Evolutionary conservation across 768 basidiomycete genomes (phyloP), one percentile per base, ranked within the genome.

Genomic region (Megacollybia marginata): DNA sequence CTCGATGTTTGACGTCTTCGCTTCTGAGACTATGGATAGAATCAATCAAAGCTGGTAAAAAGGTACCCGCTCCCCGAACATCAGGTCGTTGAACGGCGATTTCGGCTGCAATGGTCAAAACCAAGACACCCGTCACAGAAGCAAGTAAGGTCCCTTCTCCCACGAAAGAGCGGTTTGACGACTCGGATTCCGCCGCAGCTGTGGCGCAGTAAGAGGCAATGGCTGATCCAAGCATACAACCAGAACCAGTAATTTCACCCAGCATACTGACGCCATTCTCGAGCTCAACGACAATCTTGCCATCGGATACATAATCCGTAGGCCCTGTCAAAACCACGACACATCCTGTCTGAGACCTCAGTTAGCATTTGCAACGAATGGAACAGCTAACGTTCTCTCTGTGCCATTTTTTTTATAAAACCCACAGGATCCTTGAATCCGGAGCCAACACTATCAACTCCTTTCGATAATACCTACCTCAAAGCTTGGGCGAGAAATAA

Each of bases 291-390:
- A 91, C 83, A 5, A 64, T 72, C 10, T 64, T 59, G 6, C 93
- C 94, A 58, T 96, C 90, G 0, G 90, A 91, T 44, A 96, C 72
- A 64, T 86, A 94, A 61, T 97, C 94, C 0, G 65, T 71, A 12
- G 74, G 69, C 2, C 94, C 94, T 0, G 91, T 92, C 55, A 95
- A 71, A 16, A 84, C 86, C 19, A 94, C 69, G 38, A 94, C 74
- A 52, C 88, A 87, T 52, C 84, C 92, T 92, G 56, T 9, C 35
- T 44, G 20, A 47, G 53, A 35, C 45, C 8, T 15, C 23, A 36
- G 15, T 31, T 46, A 1, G 42, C 33, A 13, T 44, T 42, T 19
- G 34, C 15, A 48, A 13, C 20, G 28, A n/a, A 20, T 33, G 28
- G 44, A 43, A 9, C 11, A n/a, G 62, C 87, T 64, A 56, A 92